Conservation (phyloP, 169 alveolate species). For the Cryptosporidium ryanae region DNA sequence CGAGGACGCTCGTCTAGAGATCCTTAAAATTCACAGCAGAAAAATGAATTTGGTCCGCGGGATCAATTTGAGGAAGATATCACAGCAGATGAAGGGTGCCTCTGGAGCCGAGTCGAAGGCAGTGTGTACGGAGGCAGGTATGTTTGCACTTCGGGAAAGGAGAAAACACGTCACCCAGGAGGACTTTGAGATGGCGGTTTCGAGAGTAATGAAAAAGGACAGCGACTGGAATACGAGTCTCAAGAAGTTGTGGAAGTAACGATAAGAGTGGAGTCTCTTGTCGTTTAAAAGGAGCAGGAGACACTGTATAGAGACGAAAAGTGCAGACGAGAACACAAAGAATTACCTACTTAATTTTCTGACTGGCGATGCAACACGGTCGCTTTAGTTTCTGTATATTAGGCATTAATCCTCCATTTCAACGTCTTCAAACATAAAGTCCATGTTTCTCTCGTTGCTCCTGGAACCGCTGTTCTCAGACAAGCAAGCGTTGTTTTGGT, state of each 20-base stretch:
- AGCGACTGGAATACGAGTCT: constrained; percentile 91
- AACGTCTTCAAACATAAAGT: constrained; percentile 12
- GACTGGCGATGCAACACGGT: neutral
- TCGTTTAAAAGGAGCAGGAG: too few relatives aligned
- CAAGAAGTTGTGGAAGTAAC: constrained; percentile 90
- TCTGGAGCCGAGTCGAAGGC: constrained; percentile 99
- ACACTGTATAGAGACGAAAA: neutral
- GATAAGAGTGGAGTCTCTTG: neutral
- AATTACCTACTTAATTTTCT: neutral
- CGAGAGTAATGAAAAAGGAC: constrained; percentile 95
- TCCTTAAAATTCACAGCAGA: constrained; percentile 96
- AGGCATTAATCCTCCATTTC: constrained; percentile 1
- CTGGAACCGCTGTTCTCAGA: neutral
- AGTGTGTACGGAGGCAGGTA: constrained; percentile 99
- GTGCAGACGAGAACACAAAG: neutral
- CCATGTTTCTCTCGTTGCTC: neutral
- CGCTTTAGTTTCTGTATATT: neutral
- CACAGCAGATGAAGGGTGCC: constrained; percentile 94
- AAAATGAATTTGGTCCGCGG: constrained; percentile 97
- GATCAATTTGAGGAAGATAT: constrained; percentile 94
- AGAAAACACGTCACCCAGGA: constrained; percentile 99
- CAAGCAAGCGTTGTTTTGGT: neutral
- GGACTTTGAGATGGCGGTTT: constrained; percentile 96
- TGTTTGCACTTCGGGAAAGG: constrained; percentile 99
- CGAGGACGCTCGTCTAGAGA: constrained; percentile 93